These are phyloP conservation scores for Aspergillus pseudoviridinutans DNA, from an alignment of 2,329 filamentous ascomycete genomes.

Conservation along the genomic window DNA sequence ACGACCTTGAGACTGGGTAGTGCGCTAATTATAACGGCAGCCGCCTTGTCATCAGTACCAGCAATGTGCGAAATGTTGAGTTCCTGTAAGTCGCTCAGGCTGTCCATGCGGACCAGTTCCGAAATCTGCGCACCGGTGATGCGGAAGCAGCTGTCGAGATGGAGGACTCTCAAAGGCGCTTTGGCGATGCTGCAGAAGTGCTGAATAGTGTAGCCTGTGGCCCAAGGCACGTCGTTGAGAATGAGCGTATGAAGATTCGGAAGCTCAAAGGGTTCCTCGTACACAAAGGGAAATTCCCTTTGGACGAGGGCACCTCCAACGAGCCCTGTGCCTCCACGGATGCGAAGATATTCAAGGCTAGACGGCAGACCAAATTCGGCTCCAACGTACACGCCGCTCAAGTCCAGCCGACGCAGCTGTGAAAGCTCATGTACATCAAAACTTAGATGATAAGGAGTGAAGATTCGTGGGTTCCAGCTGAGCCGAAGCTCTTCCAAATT, in stretches of 20 bases:
- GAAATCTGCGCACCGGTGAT: slow-evolving; percentile 13
- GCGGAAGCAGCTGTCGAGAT: slow-evolving; percentile 26
- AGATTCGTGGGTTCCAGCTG: slow-evolving; percentile 22
- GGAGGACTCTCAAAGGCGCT: slow-evolving; percentile 21
- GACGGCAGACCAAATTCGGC: slow-evolving; percentile 21
- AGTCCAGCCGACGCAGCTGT: slow-evolving; percentile 24
- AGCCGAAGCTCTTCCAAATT: slow-evolving; percentile 33
- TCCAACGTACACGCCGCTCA: slow-evolving; percentile 23
- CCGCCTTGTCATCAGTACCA: slow-evolving; percentile 23
- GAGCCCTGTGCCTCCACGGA: slow-evolving; percentile 18
- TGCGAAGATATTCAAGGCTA: slow-evolving; percentile 26
- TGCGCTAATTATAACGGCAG: slow-evolving; percentile 14
- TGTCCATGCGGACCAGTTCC: slow-evolving; percentile 12
- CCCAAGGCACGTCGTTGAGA: slow-evolving; percentile 25
- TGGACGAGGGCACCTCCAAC: slow-evolving; percentile 1
- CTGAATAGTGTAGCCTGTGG: slow-evolving; percentile 10
- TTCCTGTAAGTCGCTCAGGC: slow-evolving; percentile 21
- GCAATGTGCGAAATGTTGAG: slow-evolving; percentile 26
- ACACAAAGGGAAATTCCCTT: slow-evolving; percentile 9
- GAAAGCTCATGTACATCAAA: slow-evolving; percentile 14
- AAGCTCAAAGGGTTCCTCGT: slow-evolving; percentile 11
- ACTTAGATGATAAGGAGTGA: slow-evolving; percentile 13
- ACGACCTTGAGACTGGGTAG: slow-evolving; percentile 30
- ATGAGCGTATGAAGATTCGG: slow-evolving; percentile 27
- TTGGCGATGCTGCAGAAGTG: slow-evolving; percentile 17